Base-by-base conservation (phyloP, 257 asterid species). In the Solanum pennellii region DNA sequence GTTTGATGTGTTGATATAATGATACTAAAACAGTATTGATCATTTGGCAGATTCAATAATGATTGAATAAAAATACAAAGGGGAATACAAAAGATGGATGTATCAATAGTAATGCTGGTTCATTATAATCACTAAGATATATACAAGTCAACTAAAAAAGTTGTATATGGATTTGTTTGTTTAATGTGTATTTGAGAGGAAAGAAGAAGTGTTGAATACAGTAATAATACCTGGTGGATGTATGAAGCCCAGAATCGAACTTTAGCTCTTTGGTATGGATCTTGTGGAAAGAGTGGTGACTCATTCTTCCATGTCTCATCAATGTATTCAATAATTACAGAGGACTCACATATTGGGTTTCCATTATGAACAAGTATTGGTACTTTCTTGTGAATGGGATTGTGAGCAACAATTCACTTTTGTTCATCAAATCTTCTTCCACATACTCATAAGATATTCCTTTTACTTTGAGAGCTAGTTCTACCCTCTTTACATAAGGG, bases 391-490 rank as follows among this genome's bases (percentile, higher is more conserved):
- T 90, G 86, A 75, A 91, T 87, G 27, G 93, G 92, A 79, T 92
- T 90, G 86, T 76, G 45, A 89, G 89, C 27, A 91, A 91, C 87
- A 71, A 56, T 20, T n/a, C 2, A 56, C 66, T 20, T 56, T 56
- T 56, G 66, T 56, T 56, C 25, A 20, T 56, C 25, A 56, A 56
- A 56, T 56, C 25, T 56, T 56, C 66, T 56, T 56, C 12, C 12
- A 56, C 66, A 56, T 91, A 92, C 12, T 87, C 92, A 79, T 29
- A 93, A 12, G 89, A 86, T 35, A 92, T 90, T 27, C 93, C 92
- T 89, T 93, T 93, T 82, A 91, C 72, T 74, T 91, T 92, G 82
- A 92, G 90, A 82, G 93, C 93, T 77, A 91, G 79, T 84, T 92
- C 91, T 13, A 93, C 92, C 76, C 92, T 90, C 89, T 89, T 88